Evolutionary conservation across 495 filamentous ascomycete species (phyloP).

Genomic region (Lindgomyces ingoldianus): DNA sequence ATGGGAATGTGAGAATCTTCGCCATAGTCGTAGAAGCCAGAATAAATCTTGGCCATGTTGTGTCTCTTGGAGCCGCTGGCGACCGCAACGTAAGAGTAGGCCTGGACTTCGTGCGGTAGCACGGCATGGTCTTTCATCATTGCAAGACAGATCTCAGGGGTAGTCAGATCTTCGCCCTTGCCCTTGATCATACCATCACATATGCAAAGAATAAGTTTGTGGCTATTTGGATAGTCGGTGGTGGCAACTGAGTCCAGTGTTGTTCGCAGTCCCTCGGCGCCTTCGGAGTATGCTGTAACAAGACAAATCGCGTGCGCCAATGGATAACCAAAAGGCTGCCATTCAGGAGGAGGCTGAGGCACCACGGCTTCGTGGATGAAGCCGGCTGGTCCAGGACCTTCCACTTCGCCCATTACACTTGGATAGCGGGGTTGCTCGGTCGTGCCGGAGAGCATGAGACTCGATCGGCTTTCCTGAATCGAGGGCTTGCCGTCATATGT

Average conservation of each 20-base stretch:
- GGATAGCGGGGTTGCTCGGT: conserved; percentile 52
- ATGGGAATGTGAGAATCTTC: conserved; percentile 70
- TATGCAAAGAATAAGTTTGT: conserved; percentile 93
- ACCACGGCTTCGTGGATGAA: conserved; percentile 96
- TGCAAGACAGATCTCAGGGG: conserved; percentile 82
- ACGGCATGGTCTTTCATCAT: conserved; percentile 95
- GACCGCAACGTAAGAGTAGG: conserved; percentile 95
- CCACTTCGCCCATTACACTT: conserved; percentile 61
- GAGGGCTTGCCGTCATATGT: conserved; percentile 41
- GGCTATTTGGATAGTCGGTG: conserved; percentile 98
- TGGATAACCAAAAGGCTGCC: conserved; percentile 93
- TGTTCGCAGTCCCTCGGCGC: conserved; percentile 85
- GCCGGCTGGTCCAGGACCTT: conserved; percentile 80
- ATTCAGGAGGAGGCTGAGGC: conserved; percentile 95
- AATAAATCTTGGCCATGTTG: conserved; percentile 99
- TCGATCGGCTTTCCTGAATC: conserved; percentile 53
- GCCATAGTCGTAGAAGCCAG: conserved; percentile 97
- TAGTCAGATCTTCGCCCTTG: conserved; percentile 81
- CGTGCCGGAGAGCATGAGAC: conserved; percentile 51
- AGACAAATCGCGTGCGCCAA: conserved; percentile 91
- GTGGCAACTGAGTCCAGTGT: conserved; percentile 95
- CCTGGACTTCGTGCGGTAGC: conserved; percentile 72
- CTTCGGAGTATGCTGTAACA: conserved; percentile 97
- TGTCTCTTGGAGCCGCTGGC: conserved; percentile 94
- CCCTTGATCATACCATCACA: conserved; percentile 99